phyloP scores from a whole-genome alignment of 331 rosid genomes.

The Acacia concinna region DNA sequence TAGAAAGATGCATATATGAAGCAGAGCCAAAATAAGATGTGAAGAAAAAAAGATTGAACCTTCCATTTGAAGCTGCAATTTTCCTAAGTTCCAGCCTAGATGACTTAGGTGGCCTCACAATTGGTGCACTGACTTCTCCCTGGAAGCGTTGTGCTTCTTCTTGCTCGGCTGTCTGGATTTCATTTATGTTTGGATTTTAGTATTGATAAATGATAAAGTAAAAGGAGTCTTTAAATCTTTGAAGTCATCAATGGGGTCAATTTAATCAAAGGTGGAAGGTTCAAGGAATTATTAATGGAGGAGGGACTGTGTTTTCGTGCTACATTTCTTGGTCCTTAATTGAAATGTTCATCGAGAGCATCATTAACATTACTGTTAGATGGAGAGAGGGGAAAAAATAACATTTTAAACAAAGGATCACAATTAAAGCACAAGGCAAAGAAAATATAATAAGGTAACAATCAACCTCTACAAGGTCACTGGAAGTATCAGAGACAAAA shows the following conservation, averaged over 20 bases:
- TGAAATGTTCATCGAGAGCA: no score
- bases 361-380: no score
- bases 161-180: not conserved
- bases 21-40: not conserved
- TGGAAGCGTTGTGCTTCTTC: not conserved
- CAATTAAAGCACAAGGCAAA: no score
- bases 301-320: no score
- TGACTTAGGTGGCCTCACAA: not conserved
- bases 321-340: no score
- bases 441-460: no score
- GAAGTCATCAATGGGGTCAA: not conserved
- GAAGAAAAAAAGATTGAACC: not conserved
- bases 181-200: constrained; percentile 10
- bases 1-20: not conserved
- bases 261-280: not conserved
- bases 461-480: no score
- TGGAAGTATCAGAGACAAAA: no score
- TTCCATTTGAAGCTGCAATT: not conserved
- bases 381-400: no score
- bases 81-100: not conserved
- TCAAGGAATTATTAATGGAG: not conserved
- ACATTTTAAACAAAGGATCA: no score
- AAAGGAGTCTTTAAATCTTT: not conserved
- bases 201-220: not conserved
- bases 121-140: not conserved